phyloP scores from a whole-genome alignment of 352 stramenopile species.

The Phytophthora citricola region DNA sequence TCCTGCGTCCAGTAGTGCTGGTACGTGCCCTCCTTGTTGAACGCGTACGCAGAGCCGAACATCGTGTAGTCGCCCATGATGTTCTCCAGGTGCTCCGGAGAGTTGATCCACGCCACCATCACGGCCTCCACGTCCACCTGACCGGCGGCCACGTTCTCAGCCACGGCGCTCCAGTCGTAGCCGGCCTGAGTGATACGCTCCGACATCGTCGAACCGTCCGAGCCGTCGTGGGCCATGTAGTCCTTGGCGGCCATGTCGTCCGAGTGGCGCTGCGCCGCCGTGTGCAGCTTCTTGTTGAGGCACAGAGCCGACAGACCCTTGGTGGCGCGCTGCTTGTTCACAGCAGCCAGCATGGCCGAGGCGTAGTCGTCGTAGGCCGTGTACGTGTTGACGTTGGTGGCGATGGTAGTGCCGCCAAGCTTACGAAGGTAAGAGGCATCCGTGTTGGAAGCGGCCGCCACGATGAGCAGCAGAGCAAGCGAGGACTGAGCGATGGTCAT shows the following conservation, averaged over 20 bases:
- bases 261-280: conserved; percentile 33
- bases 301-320: conserved; percentile 42
- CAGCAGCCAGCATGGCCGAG: conserved; percentile 29
- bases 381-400: conserved; percentile 25
- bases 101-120: conserved; percentile 54
- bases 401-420: conserved; percentile 14
- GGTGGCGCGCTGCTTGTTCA: conserved; percentile 57
- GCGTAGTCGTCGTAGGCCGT: conserved; percentile 21
- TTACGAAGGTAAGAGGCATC: conserved; percentile 19
- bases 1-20: conserved; percentile 71
- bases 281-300: conserved; percentile 43
- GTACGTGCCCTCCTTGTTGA: conserved; percentile 36
- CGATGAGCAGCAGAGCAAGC: conserved; percentile 29
- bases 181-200: conserved; percentile 45
- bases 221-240: conserved; percentile 57
- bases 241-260: conserved; percentile 55
- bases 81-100: conserved; percentile 38
- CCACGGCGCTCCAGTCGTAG: conserved; percentile 52
- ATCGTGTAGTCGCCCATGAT: conserved; percentile 52
- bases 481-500: conserved; percentile 29
- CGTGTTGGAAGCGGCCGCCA: conserved; percentile 18
- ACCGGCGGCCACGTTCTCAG: conserved; percentile 46
- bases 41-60: conserved; percentile 45
- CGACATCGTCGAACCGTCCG: conserved; percentile 44
- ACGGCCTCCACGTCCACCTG: conserved; percentile 40